Evolutionary conservation across 768 basidiomycete genomes (phyloP).

Genomic region (Imleria badia): DNA sequence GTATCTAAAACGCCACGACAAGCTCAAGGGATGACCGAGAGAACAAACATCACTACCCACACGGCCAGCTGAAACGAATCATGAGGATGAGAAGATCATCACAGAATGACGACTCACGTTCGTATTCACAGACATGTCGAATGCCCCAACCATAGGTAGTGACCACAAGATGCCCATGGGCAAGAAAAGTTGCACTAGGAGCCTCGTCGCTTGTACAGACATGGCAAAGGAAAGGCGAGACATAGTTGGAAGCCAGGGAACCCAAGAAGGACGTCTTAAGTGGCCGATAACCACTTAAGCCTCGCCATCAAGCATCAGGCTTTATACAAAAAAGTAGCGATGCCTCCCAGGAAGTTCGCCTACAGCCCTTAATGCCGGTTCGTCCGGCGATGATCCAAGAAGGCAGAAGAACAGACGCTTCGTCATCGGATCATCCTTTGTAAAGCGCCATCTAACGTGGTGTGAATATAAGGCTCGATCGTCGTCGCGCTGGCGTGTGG

Average conservation of each 20-base stretch:
- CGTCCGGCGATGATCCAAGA: neutral
- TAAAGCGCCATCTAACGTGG: too few relatives aligned
- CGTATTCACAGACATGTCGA: conserved; percentile 17
- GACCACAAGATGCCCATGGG: neutral
- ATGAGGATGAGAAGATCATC: neutral
- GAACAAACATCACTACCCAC: neutral
- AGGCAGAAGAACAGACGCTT: conserved; percentile 1
- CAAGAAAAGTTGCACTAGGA: neutral
- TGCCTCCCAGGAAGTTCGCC: neutral
- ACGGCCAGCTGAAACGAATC: conserved; percentile 16
- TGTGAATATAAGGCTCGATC: neutral
- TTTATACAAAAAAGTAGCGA: conserved; percentile 9
- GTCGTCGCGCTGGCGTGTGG: neutral
- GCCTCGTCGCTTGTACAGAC: neutral
- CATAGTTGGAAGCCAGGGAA: neutral
- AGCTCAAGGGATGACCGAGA: neutral
- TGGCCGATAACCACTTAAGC: neutral
- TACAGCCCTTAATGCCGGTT: neutral
- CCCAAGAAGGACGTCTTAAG: neutral
- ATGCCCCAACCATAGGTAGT: conserved; percentile 9
- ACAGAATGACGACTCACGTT: conserved; percentile 15
- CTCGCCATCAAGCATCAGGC: neutral
- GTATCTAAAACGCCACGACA: conserved; percentile 20
- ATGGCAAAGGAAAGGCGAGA: neutral
- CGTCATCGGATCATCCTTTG: conserved; percentile 1